Evolutionary conservation across 108 stramenopile species (phyloP).

Genomic region (Nitzschia sp.): DNA sequence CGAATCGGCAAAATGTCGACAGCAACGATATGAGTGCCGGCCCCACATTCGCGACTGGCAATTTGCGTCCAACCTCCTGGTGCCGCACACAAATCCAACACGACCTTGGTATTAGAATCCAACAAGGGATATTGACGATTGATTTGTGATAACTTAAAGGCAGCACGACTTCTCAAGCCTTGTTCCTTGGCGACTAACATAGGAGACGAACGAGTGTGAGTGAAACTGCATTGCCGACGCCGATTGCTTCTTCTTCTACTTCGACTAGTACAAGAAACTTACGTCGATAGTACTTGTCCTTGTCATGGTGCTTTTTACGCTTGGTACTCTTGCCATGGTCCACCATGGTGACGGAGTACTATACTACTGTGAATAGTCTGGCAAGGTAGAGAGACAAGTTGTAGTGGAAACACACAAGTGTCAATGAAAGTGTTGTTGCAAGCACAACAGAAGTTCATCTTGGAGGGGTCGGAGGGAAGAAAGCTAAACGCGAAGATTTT

Average conservation of each 20-base stretch:
- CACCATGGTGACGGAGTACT: conserved; percentile 26
- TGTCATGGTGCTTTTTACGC: conserved; percentile 90
- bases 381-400: no score
- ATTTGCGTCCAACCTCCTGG: conserved; percentile 99
- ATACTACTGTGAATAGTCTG: no score
- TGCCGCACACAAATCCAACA: conserved; percentile 98
- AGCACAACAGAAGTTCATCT: no score
- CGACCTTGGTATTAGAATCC: conserved; percentile 64
- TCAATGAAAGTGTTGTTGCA: no score
- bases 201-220: background rate
- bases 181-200: conserved; percentile 97
- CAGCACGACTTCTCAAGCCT: conserved; percentile 93
- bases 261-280: background rate
- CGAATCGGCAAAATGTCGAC: conserved; percentile 98
- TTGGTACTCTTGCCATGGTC: conserved; percentile 51
- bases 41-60: conserved; percentile 64
- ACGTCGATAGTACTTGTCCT: conserved; percentile 86
- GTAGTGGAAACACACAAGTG: no score
- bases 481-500: no score
- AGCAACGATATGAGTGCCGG: conserved; percentile 78
- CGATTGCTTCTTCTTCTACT: background rate
- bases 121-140: conserved; percentile 95
- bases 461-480: no score
- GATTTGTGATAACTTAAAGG: conserved; percentile 99
- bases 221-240: background rate